Evolutionary conservation across 73 alveolate species (phyloP), one percentile per base, ranked within the genome.

Genomic region (Breviolum minutum): DNA sequence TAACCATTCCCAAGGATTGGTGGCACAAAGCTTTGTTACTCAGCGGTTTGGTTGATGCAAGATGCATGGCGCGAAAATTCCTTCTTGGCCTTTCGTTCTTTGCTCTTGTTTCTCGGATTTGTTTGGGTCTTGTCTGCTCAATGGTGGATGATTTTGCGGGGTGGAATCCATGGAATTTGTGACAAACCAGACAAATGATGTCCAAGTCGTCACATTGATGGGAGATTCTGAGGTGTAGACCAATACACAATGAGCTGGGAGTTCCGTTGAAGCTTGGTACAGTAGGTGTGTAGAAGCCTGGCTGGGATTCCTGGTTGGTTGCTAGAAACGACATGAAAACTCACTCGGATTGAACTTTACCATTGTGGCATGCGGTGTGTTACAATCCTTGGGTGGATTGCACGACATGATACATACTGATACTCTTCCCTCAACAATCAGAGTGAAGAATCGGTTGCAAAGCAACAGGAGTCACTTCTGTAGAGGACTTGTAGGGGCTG

Each of bases 21-120:
- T 86, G 94, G 94, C 64, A 86, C 94, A 60, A 86, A 63, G 79
- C 79, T 86, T 10, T 86, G 94, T 79, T 86, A 86, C 29, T 86
- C 94, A 10, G 94, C 94, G 5, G 94, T 86, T 17, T 86, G 94
- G 94, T 24, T 86, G 79, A 86, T 86, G 77, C 79, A 63, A 61
- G 94, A 86, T 86, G 94, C 94, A 10, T 86, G 94, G 94, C 94
- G 94, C 17, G 94, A 86, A 63, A 79, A 86, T 86, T 86, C 94
- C 54, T 86, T 86, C 63, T 29, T 86, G 64, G 94, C 94, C 81
- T 86, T 86, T 80, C 79, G 94, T 27, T 86, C 94, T 16, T 63
- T 86, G 79, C 80, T 86, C 11, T 11, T 86, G 94, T 32, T 24
- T 13, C 80, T 8, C 30, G 73, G 48, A 13, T 22, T 74, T 24